Percentiles rank a stretch among this genome's conserved stretches.
Conservation (phyloP, 345 rosid species). For the Zanthoxylum bungeanum region DNA sequence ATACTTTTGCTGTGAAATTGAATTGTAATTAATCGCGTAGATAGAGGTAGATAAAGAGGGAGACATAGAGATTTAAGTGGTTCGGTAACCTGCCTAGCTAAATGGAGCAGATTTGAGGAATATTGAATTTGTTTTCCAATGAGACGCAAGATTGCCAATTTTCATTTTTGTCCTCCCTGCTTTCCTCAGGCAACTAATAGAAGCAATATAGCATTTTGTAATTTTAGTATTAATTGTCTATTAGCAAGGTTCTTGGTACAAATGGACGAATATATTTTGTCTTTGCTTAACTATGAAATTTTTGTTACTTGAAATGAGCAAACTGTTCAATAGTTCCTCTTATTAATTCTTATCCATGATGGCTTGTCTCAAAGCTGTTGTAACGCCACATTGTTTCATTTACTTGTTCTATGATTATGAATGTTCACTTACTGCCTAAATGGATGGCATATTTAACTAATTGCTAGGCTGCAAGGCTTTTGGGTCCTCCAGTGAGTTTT, state of each 20-base stretch:
- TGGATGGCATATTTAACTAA: slow-evolving; percentile 9
- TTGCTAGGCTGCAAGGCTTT: slow-evolving; percentile 64
- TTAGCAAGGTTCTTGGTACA: not conserved
- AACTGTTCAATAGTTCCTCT: not conserved
- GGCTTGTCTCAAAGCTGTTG: not conserved
- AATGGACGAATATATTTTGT: not conserved
- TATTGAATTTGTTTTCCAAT: not conserved
- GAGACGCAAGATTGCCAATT: not conserved
- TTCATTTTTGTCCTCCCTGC: not conserved
- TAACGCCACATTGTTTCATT: not conserved
- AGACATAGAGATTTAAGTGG: too few species aligned
- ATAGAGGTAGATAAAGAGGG: too few species aligned
- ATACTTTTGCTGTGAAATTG: too few species aligned
- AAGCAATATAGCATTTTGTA: not conserved
- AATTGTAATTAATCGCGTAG: too few species aligned
- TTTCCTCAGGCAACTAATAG: not conserved
- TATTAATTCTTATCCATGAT: not conserved
- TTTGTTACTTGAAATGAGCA: not conserved
- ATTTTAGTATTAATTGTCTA: not conserved
- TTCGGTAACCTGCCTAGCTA: too few species aligned
- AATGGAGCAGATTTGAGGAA: not conserved
- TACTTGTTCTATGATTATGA: not conserved
- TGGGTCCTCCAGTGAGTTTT: slow-evolving; percentile 81
- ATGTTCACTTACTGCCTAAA: slow-evolving; percentile 1
- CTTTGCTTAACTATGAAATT: not conserved